Evolutionary conservation across 2,329 filamentous ascomycete genomes (phyloP).

Genomic region (Curvularia spicifera): DNA sequence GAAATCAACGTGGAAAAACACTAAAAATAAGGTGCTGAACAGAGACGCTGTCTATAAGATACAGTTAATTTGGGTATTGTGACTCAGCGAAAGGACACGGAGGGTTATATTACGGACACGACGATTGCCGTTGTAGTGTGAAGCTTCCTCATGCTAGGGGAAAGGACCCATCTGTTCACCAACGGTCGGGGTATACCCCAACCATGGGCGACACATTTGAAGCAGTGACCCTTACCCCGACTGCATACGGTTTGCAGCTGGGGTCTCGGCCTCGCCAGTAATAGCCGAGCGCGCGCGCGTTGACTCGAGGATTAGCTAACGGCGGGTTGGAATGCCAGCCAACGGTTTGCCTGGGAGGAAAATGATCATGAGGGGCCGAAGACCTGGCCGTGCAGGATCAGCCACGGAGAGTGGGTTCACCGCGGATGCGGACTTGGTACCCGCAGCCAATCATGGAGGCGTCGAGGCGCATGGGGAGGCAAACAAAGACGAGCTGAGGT

Average conservation of each 20-base stretch:
- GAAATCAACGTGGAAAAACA: not conserved
- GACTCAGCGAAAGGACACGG: not conserved
- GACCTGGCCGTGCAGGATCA: constrained; percentile 7
- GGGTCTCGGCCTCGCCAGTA: constrained; percentile 1
- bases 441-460: constrained; percentile 2
- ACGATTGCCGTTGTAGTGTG: not conserved
- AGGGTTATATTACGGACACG: not conserved
- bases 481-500: not conserved
- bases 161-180: not conserved
- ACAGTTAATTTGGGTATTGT: not conserved
- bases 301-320: not conserved
- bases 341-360: constrained; percentile 1
- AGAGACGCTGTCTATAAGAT: not conserved
- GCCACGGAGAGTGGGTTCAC: not conserved
- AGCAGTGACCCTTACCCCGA: not conserved
- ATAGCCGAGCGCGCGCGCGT: not conserved
- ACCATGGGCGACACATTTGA: constrained; percentile 4
- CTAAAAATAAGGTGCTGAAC: not conserved
- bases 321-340: constrained; percentile 4
- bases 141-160: not conserved
- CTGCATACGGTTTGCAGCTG: not conserved
- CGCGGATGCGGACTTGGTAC: not conserved
- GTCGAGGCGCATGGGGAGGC: not conserved
- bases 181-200: not conserved
- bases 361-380: constrained; percentile 7